Evolutionary conservation across 805 yeast species (phyloP), one percentile per base, ranked within the genome.

Genomic region (Candida loeiensis): DNA sequence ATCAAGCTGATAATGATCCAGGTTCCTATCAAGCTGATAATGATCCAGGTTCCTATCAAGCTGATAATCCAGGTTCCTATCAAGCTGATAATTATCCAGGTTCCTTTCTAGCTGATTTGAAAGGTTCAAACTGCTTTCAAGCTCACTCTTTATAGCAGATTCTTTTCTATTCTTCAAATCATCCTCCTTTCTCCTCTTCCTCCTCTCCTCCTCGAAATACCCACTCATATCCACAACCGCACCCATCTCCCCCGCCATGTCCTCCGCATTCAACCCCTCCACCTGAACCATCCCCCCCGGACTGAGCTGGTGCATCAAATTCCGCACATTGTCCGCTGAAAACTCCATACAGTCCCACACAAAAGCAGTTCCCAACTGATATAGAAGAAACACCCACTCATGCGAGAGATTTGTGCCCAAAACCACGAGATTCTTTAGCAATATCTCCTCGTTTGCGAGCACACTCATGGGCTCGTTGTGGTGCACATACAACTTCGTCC

Each of bases 371-470:
- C 73, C 72, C 35, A 81, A 53, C 37, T 60, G 60, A 45, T 64
- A 72, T 0, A 79, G 60, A 3, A 76, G 45, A 18, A 63, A 53
- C 1, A 78, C 60, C 86, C 86, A 80, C 41, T 76, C 80, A 29
- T 58, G 55, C 0, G 72, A 55, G 22, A 69, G 59, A 2, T 58
- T 46, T 2, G 50, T 56, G 31, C 64, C 63, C 12, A 77, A 46
- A 0, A 79, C 45, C 9, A 69, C 45, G 2, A 77, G 47, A 43
- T 66, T 76, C 26, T 59, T 56, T 1, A 69, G 24, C 7, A 65
- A 37, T 13, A 71, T 37, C 35, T 64, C 69, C 26, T 53, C 55
- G 15, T 20, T 30, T n/a, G 31, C 35, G 7, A 21, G 35, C 24
- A 32, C 19, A n/a, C 47, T 21, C 5, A 37, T 27, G 13, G 36